Evolutionary conservation across 1,284 basidiomycete genomes (phyloP), one percentile per base, ranked within the genome.

Genomic region (Cryptococcus maquisensis): DNA sequence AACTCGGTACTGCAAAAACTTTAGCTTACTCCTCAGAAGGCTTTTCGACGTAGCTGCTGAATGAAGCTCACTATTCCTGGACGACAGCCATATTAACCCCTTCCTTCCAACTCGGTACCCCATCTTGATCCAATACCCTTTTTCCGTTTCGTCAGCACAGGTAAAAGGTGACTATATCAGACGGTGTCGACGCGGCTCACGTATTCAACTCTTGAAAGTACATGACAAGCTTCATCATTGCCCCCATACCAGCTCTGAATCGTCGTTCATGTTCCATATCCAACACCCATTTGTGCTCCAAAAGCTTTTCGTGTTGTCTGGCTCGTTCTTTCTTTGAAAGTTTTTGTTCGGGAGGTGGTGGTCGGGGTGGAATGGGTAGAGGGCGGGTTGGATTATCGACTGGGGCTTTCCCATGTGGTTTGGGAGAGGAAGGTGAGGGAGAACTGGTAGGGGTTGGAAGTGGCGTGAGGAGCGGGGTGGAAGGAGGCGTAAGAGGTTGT

Each of bases 251-350:
- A 3, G 16, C n/a, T 26, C 66, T 47, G 45, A 65, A 68, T 24
- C 68, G 37, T 40, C 66, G 40, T 41, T 70, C 66, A 43, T 67
- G 60, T 47, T 70, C 66, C 20, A 52, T 56, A 23, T 70, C 63
- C 24, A 70, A 50, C 2, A 65, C 58, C 51, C 57, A 67, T 18
- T 55, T 54, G 44, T 61, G 57, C 49, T 67, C 63, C 7, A 64
- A 35, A 16, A 67, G 47, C 24, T 61, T 50, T 20, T 52, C 48
- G 28, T 56, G 57, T n/a, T 37, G 59, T 32, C 32, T 50, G 32
- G 38, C 13, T 21, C 46, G 52, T 42, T 26, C 18, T n/a, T 36
- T 24, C 15, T 46, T 45, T 32, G 41, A 18, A 5, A 49, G 16
- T 15, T 46, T 43, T 16, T 39, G 39, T 18, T 32, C 42, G 13